Percentiles rank a stretch among this genome's conserved stretches.
Conservation (phyloP, 1,284 basidiomycete species). For the Pseudozyma hubeiensis region DNA sequence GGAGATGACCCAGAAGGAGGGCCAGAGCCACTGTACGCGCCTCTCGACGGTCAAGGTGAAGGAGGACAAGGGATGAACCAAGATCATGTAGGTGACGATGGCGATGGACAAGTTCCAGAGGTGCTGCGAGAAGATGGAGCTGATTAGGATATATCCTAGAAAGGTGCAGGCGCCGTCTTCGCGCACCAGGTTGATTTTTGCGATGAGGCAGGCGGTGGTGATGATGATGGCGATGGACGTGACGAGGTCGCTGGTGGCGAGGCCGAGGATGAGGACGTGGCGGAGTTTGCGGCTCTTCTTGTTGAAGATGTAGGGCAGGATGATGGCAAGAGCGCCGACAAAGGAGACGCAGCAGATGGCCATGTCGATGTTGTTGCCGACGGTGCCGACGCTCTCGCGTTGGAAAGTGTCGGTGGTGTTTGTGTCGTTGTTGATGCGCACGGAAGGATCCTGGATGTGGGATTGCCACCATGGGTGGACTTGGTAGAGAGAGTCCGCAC, state of each 20-base stretch:
- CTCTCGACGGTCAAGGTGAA: slow-evolving; percentile 56
- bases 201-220: slow-evolving; percentile 47
- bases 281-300: slow-evolving; percentile 53
- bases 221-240: slow-evolving; percentile 54
- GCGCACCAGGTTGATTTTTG: slow-evolving; percentile 43
- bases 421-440: slow-evolving; percentile 14
- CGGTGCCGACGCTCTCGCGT: slow-evolving; percentile 40
- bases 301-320: slow-evolving; percentile 54
- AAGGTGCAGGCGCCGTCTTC: slow-evolving; percentile 43
- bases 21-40: slow-evolving; percentile 58
- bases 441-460: slow-evolving; percentile 28
- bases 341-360: slow-evolving; percentile 57
- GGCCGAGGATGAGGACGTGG: slow-evolving; percentile 59
- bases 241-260: slow-evolving; percentile 58
- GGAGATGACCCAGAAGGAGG: slow-evolving; percentile 54
- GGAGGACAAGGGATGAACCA: slow-evolving; percentile 56
- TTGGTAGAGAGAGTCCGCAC: slow-evolving; percentile 4
- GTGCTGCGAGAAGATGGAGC: slow-evolving; percentile 59
- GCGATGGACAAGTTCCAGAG: slow-evolving; percentile 63
- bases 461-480: slow-evolving; percentile 1
- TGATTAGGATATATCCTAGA: slow-evolving; percentile 51
- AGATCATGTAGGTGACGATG: slow-evolving; percentile 62
- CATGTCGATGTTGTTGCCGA: slow-evolving; percentile 58
- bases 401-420: slow-evolving; percentile 39
- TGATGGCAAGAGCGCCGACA: slow-evolving; percentile 55